Percentiles rank a stretch among this genome's conserved stretches.
Conservation (phyloP, 2,329 filamentous ascomycete species). For the Calonectria crousiana region DNA sequence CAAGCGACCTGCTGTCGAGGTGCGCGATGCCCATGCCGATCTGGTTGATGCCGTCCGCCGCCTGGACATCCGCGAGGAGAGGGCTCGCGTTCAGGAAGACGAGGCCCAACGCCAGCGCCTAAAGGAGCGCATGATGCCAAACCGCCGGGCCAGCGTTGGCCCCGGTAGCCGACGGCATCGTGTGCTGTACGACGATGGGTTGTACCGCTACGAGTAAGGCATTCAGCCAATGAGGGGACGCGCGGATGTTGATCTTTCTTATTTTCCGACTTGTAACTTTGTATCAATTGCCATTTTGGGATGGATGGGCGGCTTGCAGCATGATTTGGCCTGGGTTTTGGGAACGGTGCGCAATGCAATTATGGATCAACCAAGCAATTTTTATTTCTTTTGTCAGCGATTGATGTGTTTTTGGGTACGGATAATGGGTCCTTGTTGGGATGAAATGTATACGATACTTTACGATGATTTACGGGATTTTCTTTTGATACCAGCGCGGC, state of each 20-base stretch:
- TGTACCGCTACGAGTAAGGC: constrained; percentile 56
- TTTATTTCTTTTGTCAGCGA: constrained; percentile 15
- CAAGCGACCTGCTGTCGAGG: constrained; percentile 39
- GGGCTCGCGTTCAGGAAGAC: constrained; percentile 48
- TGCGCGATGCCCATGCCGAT: constrained; percentile 46
- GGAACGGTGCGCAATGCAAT: constrained; percentile 9
- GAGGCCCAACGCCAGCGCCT: constrained; percentile 56
- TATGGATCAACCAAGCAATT: constrained; percentile 15
- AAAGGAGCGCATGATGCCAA: constrained; percentile 55
- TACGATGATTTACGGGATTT: constrained; percentile 1
- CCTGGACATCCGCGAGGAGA: constrained; percentile 50
- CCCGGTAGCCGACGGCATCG: constrained; percentile 51
- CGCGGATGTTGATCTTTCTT: constrained; percentile 27
- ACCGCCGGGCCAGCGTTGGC: constrained; percentile 52
- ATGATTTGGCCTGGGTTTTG: constrained; percentile 19
- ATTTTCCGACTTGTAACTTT: constrained; percentile 29
- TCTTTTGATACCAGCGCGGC: constrained; percentile 17
- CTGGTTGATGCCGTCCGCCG: constrained; percentile 49
- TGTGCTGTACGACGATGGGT: constrained; percentile 53
- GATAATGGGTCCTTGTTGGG: background rate
- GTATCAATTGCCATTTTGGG: constrained; percentile 34
- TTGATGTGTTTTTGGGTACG: constrained; percentile 6
- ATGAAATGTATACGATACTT: constrained; percentile 19
- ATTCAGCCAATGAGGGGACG: background rate
- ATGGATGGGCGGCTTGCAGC: constrained; percentile 18